Percentiles rank a stretch among this genome's conserved stretches.
phyloP scores from a whole-genome alignment of 148 eudicot genomes.

The Fagopyrum esculentum region DNA sequence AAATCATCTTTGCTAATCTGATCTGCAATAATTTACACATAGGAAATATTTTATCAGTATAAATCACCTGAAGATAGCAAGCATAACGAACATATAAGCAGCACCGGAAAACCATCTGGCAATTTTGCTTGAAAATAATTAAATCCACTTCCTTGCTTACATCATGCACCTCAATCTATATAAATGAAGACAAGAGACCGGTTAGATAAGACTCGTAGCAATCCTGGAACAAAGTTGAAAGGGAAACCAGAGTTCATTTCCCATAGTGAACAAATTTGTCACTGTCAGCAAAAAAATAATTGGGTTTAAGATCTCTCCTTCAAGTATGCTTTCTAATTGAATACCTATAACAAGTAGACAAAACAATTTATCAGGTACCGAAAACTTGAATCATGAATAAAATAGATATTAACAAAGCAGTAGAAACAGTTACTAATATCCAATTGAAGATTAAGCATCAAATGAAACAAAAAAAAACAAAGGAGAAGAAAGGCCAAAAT shows the following conservation, averaged over 20 bases:
- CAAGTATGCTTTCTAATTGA: no score
- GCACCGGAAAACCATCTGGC: conserved; percentile 50
- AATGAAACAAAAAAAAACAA: no score
- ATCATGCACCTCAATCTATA: conserved; percentile 92
- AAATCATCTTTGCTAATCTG: conserved; percentile 50
- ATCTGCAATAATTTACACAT: conserved; percentile 64
- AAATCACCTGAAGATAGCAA: neutral
- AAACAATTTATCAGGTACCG: no score
- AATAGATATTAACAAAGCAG: no score
- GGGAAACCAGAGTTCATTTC: neutral
- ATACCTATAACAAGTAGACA: no score
- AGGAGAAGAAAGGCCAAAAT: no score
- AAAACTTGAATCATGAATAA: no score
- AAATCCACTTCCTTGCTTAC: conserved; percentile 99
- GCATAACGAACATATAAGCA: conserved; percentile 1
- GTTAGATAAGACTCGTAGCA: conserved; percentile 14
- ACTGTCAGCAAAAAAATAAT: neutral
- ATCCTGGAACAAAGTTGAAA: neutral
- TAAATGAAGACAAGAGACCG: conserved; percentile 8
- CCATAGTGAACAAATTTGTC: neutral
- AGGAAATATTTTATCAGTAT: neutral
- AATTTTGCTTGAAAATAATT: conserved; percentile 87
- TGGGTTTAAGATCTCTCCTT: no score
- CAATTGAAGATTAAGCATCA: no score
- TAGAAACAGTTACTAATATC: no score